Base-by-base conservation (phyloP, 495 filamentous ascomycete genomes). In the Entonaema liquescens region DNA sequence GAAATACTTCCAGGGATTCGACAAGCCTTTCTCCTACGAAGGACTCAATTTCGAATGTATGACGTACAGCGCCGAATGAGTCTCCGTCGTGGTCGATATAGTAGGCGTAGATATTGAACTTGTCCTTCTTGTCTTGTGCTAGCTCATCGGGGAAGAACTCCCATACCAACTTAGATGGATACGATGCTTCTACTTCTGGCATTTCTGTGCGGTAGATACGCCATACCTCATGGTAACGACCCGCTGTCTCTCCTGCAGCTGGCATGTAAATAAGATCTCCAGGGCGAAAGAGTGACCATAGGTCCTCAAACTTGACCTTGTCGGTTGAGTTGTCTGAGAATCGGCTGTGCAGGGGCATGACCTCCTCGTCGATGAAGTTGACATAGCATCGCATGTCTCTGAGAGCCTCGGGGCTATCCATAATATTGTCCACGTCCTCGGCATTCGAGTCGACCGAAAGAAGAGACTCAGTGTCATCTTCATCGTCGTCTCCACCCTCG, bases 21-120 rank as follows among this genome's bases (percentile, higher is more conserved):
- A 92, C 89, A 2, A 83, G 74, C 2, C 67, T 74, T 13, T 88
- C 89, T 13, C 89, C 90, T 3, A 75, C 67, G 68, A 86, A 92
- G 1, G 57, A 49, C 5, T 72, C 71, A 13, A 92, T 83, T 5
- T 67, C 59, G 44, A 87, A 81, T 2, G 72, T 76, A 2, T 81
- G 62, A 11, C 77, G 77, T 15, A 80, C 77, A 0, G 78, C 79
- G 8, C 89, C 85, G 59, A 88, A 91, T 0, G 77, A 78, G 2
- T 79, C 79, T 0, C 91, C 90, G 56, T 89, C 84, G 58, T 84
- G 88, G 65, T 91, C 88, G 26, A 91, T 79, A 56, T 86, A 87
- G 26, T 83, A 79, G 54, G 75, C 78, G 4, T 67, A 53, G 8
- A 84, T 66, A 5, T 60, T 71, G 52, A 74, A 81, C n/a, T 54